These are phyloP conservation scores for Myriosclerotinia scirpicola DNA, from an alignment of 2,329 filamentous ascomycete genomes.

Conservation along the genomic window DNA sequence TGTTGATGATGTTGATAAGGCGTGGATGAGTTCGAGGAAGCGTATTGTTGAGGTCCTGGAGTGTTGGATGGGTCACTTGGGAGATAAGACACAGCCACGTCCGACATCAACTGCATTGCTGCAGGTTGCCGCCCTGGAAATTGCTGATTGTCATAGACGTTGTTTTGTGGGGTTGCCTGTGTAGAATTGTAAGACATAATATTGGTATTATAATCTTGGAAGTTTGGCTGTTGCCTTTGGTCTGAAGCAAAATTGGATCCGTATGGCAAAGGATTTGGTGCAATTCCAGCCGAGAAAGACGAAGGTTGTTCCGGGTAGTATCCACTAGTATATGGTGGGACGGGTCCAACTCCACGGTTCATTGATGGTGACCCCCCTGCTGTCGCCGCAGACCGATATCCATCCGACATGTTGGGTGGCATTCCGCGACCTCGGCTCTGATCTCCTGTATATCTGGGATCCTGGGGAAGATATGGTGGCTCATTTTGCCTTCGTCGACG, in stretches of 20 bases:
- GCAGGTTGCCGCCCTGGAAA: slow-evolving; percentile 75
- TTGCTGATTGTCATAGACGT: slow-evolving; percentile 75
- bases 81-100: slow-evolving; percentile 76
- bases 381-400: slow-evolving; percentile 51
- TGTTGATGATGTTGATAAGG: slow-evolving; percentile 57
- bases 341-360: slow-evolving; percentile 48
- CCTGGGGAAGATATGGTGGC: slow-evolving; percentile 61
- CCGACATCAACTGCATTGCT: slow-evolving; percentile 73
- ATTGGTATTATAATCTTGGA: slow-evolving; percentile 59
- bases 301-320: slow-evolving; percentile 59
- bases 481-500: slow-evolving; percentile 74
- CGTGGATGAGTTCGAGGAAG: slow-evolving; percentile 53
- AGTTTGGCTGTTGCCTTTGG: slow-evolving; percentile 54
- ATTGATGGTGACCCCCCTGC: slow-evolving; percentile 48
- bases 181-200: slow-evolving; percentile 83
- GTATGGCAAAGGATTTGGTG: slow-evolving; percentile 43
- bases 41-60: slow-evolving; percentile 52
- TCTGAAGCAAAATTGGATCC: slow-evolving; percentile 48
- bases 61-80: slow-evolving; percentile 62
- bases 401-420: slow-evolving; percentile 40
- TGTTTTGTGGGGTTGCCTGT: slow-evolving; percentile 58
- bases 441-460: slow-evolving; percentile 50
- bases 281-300: slow-evolving; percentile 47
- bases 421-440: slow-evolving; percentile 37
- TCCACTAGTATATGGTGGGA: slow-evolving; percentile 53